phyloP scores from a whole-genome alignment of 2,329 filamentous ascomycete species.

The Aspergillus chevalieri region DNA sequence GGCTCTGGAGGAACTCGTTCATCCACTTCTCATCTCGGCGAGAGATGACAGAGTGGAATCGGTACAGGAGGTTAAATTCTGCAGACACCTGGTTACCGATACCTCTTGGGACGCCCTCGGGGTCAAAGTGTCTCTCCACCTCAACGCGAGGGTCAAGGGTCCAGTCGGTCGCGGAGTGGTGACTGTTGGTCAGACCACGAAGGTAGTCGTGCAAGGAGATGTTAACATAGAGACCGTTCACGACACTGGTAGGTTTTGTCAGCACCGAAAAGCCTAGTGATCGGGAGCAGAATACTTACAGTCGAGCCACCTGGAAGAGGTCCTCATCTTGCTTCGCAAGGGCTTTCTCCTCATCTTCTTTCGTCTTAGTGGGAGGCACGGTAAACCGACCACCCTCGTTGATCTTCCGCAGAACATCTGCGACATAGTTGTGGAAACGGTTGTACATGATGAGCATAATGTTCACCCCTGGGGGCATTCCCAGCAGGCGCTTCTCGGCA shows the following conservation, averaged over 20 bases:
- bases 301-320: conserved; percentile 29
- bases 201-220: conserved; percentile 32
- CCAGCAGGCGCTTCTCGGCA: conserved; percentile 27
- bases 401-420: conserved; percentile 32
- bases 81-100: conserved; percentile 48
- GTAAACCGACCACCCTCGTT: conserved; percentile 36
- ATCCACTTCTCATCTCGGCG: conserved; percentile 32
- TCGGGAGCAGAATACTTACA: conserved; percentile 4
- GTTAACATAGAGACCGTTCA: conserved; percentile 28
- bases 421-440: conserved; percentile 37
- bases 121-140: conserved; percentile 1
- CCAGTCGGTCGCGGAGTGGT: conserved; percentile 5
- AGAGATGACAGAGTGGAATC: conserved; percentile 45
- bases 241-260: conserved; percentile 11
- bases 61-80: conserved; percentile 51
- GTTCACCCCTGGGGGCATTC: conserved; percentile 30
- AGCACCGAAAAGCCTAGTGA: background rate
- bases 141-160: conserved; percentile 5
- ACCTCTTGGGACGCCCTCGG: conserved; percentile 32
- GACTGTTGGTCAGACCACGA: conserved; percentile 20
- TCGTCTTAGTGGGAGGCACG: conserved; percentile 10
- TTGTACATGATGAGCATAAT: conserved; percentile 33
- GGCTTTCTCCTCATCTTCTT: conserved; percentile 26
- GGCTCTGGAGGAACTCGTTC: conserved; percentile 42
- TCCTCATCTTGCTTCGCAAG: conserved; percentile 32